Evolutionary conservation across 768 basidiomycete genomes (phyloP).

Genomic region (Pleurotus ostreatus): DNA sequence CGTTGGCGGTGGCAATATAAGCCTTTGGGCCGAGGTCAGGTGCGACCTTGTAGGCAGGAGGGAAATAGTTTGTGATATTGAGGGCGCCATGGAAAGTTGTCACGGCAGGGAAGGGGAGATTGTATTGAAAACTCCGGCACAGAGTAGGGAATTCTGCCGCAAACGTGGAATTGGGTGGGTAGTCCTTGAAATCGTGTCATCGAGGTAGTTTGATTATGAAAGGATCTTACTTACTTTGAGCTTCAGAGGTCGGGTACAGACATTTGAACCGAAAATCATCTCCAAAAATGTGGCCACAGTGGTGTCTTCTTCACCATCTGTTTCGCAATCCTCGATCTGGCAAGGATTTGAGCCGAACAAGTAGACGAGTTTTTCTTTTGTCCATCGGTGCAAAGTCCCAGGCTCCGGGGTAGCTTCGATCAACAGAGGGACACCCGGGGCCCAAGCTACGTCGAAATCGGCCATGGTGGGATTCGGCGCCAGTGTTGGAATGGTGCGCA

Average conservation of each 20-base stretch:
- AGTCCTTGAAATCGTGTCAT: not conserved
- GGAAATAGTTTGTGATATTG: not conserved
- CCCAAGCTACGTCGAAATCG: not conserved
- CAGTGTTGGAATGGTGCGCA: not conserved
- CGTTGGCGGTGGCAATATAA: not conserved
- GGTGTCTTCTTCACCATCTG: not conserved
- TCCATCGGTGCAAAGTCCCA: not conserved
- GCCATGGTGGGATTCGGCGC: not conserved
- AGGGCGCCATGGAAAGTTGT: not conserved
- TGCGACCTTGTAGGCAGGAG: not conserved
- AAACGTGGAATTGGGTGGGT: constrained; percentile 1
- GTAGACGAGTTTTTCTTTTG: not conserved
- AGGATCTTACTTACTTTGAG: constrained; percentile 1
- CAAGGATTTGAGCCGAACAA: not conserved
- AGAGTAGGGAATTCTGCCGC: not conserved
- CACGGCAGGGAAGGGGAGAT: not conserved
- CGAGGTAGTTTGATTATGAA: not conserved
- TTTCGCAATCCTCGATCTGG: not conserved
- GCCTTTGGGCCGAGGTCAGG: constrained; percentile 4
- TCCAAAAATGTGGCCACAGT: not conserved
- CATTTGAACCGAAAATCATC: not conserved
- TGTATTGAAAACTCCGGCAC: not conserved
- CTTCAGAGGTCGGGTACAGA: not conserved
- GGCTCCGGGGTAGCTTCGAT: not conserved
- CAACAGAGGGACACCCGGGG: not conserved